Evolutionary conservation across 202 grass and related monocot species (phyloP), one percentile per base, ranked within the genome.

Genomic region (Brachypodium distachyon): DNA sequence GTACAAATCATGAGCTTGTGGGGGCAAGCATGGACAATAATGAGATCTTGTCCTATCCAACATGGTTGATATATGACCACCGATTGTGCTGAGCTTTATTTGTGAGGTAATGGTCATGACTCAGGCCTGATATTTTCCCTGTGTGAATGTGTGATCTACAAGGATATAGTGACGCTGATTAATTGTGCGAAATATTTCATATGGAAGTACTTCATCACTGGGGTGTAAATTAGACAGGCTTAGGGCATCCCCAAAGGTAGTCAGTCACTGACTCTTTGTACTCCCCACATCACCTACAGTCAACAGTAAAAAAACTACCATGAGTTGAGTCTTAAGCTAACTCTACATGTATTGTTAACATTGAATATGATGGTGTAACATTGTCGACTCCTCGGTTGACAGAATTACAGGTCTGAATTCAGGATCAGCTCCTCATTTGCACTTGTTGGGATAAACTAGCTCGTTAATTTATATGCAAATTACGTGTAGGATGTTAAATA

Each of bases 31-130:
- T 23, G 59, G 39, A 68, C 61, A 50, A 60, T 59, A 60, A 61
- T 76, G 72, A 55, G 59, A 72, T 71, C 22, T 50, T 62, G 55
- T 72, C 55, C 21, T 81, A 61, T 72, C 52, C 61, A 76, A 27
- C 32, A 17, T 52, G 51, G 43, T 81, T 62, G 43, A 62, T 72
- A 73, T 72, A 50, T 72, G 42, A 43, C 76, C 62, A 68, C 76
- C 27, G 4, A 25, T 61, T 76, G n/a, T 23, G 27, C 40, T 76
- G 73, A 34, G 23, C 39, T 21, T 76, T 61, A 61, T 76, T 75
- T 18, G 53, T 19, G 2, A 21, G 51, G 49, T 68, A 57, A 70
- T 36, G 27, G 38, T 38, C 76, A 21, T 41, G 17, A 32, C 36
- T 79, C 37, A 70, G 57, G 19, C 63, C 9, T 58, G 4, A 25